These are phyloP conservation scores for Coemansia sp. DNA, from an alignment of 192 early-diverging fungal genomes.

Conservation along the genomic window DNA sequence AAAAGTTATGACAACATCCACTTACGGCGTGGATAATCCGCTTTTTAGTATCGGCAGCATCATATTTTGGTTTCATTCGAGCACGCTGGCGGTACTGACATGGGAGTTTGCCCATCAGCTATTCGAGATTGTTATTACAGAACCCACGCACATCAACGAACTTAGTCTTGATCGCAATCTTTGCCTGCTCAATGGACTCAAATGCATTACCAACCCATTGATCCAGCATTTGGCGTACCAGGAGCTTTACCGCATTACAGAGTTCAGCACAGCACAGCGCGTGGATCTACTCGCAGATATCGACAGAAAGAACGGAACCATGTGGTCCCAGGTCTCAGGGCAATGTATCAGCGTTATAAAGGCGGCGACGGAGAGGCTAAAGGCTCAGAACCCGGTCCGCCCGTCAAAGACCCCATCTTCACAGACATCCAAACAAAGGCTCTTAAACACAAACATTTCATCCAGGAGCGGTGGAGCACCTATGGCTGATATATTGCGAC, in stretches of 20 bases:
- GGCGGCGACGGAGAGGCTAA: conserved; percentile 30
- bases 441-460: not conserved
- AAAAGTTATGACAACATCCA: conserved; percentile 35
- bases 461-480: conserved; percentile 31
- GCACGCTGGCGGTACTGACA: conserved; percentile 26
- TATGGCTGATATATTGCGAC: conserved; percentile 37
- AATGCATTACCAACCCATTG: conserved; percentile 17
- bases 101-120: conserved; percentile 56
- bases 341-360: conserved; percentile 43
- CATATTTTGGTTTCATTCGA: conserved; percentile 39
- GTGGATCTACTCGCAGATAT: conserved; percentile 40
- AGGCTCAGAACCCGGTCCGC: conserved; percentile 18
- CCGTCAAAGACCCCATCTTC: conserved; percentile 8
- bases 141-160: conserved; percentile 50
- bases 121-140: conserved; percentile 47
- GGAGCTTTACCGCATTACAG: conserved; percentile 43
- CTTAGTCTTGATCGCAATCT: conserved; percentile 45
- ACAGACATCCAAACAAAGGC: not conserved
- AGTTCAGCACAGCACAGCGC: conserved; percentile 37
- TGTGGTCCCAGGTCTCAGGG: conserved; percentile 46
- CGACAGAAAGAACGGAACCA: conserved; percentile 33
- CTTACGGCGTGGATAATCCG: conserved; percentile 46
- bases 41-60: conserved; percentile 33
- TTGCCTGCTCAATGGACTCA: conserved; percentile 45
- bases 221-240: conserved; percentile 51